Evolutionary conservation across 2,329 filamentous ascomycete genomes (phyloP).

Genomic region (Purpureocillium lavendulum): DNA sequence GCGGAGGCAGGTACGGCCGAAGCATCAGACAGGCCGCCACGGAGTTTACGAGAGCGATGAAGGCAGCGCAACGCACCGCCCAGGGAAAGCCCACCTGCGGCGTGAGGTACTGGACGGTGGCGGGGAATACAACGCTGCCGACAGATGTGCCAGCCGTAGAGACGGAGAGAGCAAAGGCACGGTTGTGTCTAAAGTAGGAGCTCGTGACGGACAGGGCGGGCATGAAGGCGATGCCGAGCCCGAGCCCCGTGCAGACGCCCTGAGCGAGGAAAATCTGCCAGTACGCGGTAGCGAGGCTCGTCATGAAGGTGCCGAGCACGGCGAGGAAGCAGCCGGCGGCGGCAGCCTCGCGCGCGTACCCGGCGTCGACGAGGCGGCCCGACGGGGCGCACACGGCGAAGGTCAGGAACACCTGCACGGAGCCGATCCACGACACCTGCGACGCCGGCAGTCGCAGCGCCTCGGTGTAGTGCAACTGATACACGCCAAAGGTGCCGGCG

Average conservation of each 20-base stretch:
- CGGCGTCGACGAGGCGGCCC: slow-evolving; percentile 41
- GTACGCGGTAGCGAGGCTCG: slow-evolving; percentile 34
- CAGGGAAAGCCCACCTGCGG: slow-evolving; percentile 53
- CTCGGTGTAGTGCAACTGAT: slow-evolving; percentile 43
- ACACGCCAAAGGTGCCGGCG: slow-evolving; percentile 39
- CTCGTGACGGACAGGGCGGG: slow-evolving; percentile 52
- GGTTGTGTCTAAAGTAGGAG: slow-evolving; percentile 50
- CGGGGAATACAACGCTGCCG: slow-evolving; percentile 47
- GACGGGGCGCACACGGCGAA: slow-evolving; percentile 39
- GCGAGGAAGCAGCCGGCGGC: slow-evolving; percentile 30
- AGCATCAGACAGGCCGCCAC: slow-evolving; percentile 28
- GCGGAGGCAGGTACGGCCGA: slow-evolving; percentile 36
- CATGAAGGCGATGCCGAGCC: slow-evolving; percentile 49
- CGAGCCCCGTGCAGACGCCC: slow-evolving; percentile 42
- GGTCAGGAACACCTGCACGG: slow-evolving; percentile 40
- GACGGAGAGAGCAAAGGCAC: slow-evolving; percentile 51
- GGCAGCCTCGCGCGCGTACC: slow-evolving; percentile 34
- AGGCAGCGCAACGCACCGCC: slow-evolving; percentile 56
- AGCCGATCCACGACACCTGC: slow-evolving; percentile 37
- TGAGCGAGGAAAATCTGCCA: slow-evolving; percentile 48
- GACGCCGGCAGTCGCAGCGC: slow-evolving; percentile 23
- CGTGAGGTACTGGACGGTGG: slow-evolving; percentile 47
- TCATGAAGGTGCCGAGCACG: slow-evolving; percentile 39
- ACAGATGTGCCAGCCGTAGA: slow-evolving; percentile 51
- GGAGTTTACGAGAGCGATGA: slow-evolving; percentile 46